phyloP scores from a whole-genome alignment of 2,329 filamentous ascomycete genomes.

The Aspergillus aculeatinus region DNA sequence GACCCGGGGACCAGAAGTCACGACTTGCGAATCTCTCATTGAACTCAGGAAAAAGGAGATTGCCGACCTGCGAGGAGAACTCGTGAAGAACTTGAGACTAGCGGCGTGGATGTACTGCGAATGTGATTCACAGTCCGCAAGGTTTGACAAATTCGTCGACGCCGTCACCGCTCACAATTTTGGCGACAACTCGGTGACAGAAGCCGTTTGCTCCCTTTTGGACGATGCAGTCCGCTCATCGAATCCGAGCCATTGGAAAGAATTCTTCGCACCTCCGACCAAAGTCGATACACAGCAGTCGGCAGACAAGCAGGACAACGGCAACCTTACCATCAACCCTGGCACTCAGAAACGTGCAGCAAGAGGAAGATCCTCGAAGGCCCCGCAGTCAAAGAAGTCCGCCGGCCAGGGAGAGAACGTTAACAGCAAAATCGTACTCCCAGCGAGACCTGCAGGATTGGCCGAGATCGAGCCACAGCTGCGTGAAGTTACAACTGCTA shows the following conservation, averaged over 20 bases:
- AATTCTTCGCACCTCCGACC: conserved; percentile 24
- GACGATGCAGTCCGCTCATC: conserved; percentile 19
- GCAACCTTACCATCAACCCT: not conserved
- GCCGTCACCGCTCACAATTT: conserved; percentile 29
- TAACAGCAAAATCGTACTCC: not conserved
- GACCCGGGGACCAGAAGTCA: conserved; percentile 25
- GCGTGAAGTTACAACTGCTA: conserved; percentile 18
- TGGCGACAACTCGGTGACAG: conserved; percentile 30
- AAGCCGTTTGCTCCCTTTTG: conserved; percentile 21
- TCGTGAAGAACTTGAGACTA: conserved; percentile 26
- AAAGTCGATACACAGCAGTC: not conserved
- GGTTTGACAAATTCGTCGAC: conserved; percentile 31
- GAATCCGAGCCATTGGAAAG: conserved; percentile 29
- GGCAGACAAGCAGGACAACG: not conserved
- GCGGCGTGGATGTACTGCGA: conserved; percentile 32
- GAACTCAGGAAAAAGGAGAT: conserved; percentile 25
- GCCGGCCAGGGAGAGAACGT: not conserved
- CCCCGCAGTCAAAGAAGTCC: not conserved
- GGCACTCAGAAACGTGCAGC: not conserved
- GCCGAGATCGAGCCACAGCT: conserved; percentile 20
- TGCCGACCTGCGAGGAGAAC: conserved; percentile 20
- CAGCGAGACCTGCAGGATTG: conserved; percentile 14
- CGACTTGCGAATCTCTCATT: conserved; percentile 36
- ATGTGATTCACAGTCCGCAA: conserved; percentile 21
- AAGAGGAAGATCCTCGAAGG: not conserved